phyloP scores from a whole-genome alignment of 371 early-diverging fungal species.

The Amoeboradix gromovi region DNA sequence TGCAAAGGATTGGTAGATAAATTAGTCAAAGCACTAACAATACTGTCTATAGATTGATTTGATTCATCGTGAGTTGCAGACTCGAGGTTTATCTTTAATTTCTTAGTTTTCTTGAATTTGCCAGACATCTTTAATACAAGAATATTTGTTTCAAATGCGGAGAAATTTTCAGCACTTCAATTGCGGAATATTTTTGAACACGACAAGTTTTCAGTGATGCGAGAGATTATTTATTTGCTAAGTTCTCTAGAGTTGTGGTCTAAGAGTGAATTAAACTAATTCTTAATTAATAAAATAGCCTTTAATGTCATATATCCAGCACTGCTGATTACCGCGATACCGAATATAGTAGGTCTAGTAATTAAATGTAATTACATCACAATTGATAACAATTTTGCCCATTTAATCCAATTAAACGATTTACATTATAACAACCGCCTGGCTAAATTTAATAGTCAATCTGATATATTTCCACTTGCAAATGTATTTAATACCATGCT shows the following conservation, averaged over 20 bases:
- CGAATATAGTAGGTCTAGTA: too few species aligned
- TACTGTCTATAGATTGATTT: background rate
- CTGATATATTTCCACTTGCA: too few species aligned
- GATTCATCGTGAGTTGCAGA: background rate
- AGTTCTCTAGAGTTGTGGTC: too few species aligned
- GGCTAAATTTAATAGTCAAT: too few species aligned
- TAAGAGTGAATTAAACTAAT: background rate
- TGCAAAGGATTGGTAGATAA: background rate
- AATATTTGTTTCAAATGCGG: background rate
- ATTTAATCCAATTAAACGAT: background rate
- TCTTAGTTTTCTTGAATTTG: background rate
- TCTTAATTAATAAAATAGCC: background rate
- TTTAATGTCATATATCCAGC: too few species aligned
- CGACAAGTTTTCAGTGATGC: too few species aligned
- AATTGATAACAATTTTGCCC: background rate
- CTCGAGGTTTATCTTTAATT: background rate
- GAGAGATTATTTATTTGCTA: too few species aligned
- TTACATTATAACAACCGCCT: too few species aligned
- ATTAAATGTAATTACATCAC: background rate
- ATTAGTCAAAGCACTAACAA: background rate
- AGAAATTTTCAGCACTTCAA: too few species aligned
- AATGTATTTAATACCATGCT: too few species aligned
- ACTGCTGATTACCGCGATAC: too few species aligned
- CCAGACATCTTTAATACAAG: background rate
- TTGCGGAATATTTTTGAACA: too few species aligned